A percentile compares a stretch with the other conserved stretches of the same genome.
Conservation (phyloP, 169 alveolate species). For the Plasmodium yoelii region DNA sequence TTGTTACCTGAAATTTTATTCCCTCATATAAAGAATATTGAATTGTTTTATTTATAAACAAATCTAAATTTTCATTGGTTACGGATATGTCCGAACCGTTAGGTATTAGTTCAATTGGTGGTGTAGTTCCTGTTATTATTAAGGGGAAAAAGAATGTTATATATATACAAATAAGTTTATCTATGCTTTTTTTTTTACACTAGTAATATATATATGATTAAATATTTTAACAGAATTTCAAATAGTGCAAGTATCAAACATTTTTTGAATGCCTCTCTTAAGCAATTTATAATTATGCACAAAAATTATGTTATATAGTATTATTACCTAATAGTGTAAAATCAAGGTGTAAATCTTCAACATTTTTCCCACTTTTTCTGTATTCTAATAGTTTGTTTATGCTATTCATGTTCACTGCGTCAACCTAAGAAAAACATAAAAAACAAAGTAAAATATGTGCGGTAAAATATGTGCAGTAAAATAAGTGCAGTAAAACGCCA, state of each 20-base stretch:
- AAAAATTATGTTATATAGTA: neutral
- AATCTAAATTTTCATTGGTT: conserved; percentile 75
- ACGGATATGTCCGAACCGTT: conserved; percentile 77
- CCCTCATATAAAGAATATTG: conserved; percentile 81
- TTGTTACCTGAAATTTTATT: conserved; percentile 72
- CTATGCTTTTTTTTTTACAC: too few species aligned
- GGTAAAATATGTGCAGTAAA: too few species aligned
- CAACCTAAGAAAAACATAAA: conserved; percentile 16
- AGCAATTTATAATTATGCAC: neutral
- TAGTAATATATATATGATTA: neutral
- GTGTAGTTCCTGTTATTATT: conserved; percentile 59
- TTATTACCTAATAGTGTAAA: conserved; percentile 69
- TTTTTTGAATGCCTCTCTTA: conserved; percentile 6
- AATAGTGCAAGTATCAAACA: neutral
- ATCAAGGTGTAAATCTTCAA: conserved; percentile 69
- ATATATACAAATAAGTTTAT: neutral
- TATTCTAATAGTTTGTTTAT: conserved; percentile 69
- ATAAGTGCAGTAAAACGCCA: neutral
- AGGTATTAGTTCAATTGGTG: conserved; percentile 78
- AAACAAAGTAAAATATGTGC: neutral
- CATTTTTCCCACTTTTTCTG: conserved; percentile 52
- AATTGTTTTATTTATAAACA: conserved; percentile 77
- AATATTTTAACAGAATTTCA: neutral
- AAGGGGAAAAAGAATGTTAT: neutral
- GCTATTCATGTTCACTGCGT: conserved; percentile 72